Conservation (phyloP, 2,329 filamentous ascomycete species). For the Xylariaceae sp. region DNA sequence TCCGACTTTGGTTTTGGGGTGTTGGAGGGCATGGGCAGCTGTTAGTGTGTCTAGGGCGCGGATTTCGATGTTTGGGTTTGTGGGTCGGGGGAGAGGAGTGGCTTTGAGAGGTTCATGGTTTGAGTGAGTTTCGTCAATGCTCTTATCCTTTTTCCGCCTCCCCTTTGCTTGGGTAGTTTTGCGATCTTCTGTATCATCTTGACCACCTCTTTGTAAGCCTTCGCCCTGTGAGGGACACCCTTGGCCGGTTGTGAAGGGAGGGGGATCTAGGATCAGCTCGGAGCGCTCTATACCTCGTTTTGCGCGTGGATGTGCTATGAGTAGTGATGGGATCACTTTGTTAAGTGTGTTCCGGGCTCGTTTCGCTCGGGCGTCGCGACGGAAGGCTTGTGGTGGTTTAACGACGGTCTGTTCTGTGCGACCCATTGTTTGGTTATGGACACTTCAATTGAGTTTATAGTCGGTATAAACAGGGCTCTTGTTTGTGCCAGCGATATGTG, state of each 20-base stretch:
- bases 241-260: not conserved
- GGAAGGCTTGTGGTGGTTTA: slow-evolving; percentile 29
- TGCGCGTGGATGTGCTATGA: slow-evolving; percentile 53
- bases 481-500: not conserved
- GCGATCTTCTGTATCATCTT: not conserved
- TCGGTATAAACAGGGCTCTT: not conserved
- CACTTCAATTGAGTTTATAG: not conserved
- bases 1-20: slow-evolving; percentile 38
- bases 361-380: slow-evolving; percentile 44
- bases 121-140: not conserved
- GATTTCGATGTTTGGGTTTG: slow-evolving; percentile 41
- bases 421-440: slow-evolving; percentile 22
- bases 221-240: not conserved
- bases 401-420: slow-evolving; percentile 31
- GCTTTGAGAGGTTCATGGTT: not conserved
- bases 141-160: not conserved
- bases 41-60: slow-evolving; percentile 51
- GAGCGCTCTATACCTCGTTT: slow-evolving; percentile 51
- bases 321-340: slow-evolving; percentile 55
- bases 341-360: slow-evolving; percentile 57
- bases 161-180: not conserved
- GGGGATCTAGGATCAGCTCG: slow-evolving; percentile 43
- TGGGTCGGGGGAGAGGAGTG: too few species aligned
- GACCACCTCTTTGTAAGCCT: not conserved
- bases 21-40: slow-evolving; percentile 42